Evolutionary conservation across 257 asterid genomes (phyloP).

Genomic region (Eucommia ulmoides): DNA sequence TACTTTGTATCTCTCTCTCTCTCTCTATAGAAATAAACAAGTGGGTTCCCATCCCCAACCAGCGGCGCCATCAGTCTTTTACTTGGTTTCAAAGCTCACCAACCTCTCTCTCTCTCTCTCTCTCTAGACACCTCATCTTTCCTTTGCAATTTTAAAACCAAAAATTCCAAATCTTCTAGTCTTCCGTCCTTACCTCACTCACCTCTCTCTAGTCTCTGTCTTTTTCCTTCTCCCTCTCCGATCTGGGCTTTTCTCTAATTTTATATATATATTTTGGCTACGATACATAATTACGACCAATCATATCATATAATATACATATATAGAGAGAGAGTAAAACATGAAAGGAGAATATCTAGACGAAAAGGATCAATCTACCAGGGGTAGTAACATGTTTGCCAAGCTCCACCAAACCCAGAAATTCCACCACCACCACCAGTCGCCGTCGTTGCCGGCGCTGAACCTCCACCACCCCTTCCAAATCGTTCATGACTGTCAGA

Average conservation of each 20-base stretch:
- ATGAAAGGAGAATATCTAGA: not conserved
- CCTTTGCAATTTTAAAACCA: constrained; percentile 8
- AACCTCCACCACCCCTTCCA: not conserved
- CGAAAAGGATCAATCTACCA: not conserved
- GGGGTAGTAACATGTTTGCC: not conserved
- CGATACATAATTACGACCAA: not conserved
- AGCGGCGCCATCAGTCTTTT: constrained; percentile 28
- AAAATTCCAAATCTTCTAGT: constrained; percentile 18
- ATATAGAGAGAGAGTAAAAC: not conserved
- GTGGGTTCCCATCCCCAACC: constrained; percentile 12
- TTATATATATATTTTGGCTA: too few species aligned
- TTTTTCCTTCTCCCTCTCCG: constrained; percentile 5
- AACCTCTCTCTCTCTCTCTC: constrained; percentile 5
- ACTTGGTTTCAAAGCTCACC: constrained; percentile 33
- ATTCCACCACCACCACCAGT: not conserved
- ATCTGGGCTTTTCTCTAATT: not conserved
- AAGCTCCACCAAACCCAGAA: not conserved
- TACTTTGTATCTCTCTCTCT: not conserved
- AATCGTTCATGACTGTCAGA: not conserved
- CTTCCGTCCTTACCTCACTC: too few species aligned
- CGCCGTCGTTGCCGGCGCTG: not conserved
- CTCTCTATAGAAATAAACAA: not conserved
- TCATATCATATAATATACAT: not conserved
- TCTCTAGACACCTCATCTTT: not conserved
- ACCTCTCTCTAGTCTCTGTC: not conserved